phyloP scores from a whole-genome alignment of 306 rosid genomes.

The Rosa persica region DNA sequence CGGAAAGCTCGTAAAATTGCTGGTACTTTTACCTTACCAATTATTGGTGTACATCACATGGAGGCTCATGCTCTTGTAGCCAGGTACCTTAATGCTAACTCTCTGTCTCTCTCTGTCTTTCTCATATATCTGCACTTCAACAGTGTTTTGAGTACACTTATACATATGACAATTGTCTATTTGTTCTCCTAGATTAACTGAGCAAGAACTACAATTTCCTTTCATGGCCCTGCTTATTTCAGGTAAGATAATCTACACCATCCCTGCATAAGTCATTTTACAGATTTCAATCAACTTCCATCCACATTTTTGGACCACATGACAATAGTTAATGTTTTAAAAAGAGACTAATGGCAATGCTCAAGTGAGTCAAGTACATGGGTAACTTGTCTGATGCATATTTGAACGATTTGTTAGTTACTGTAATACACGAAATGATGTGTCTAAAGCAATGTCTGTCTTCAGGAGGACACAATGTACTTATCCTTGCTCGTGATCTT shows the following conservation, averaged over 20 bases:
- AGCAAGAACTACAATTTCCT: slow-evolving; percentile 81
- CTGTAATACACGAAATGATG: not conserved
- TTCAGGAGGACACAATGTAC: slow-evolving; percentile 88
- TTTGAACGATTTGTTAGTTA: not conserved
- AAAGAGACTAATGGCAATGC: not conserved
- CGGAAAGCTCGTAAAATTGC: slow-evolving; percentile 78
- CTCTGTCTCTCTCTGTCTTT: not conserved
- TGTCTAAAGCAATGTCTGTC: not conserved
- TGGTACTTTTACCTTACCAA: slow-evolving; percentile 61
- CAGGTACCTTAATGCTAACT: slow-evolving; percentile 48
- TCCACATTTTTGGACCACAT: not conserved
- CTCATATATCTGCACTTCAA: not conserved
- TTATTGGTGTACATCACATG: slow-evolving; percentile 94
- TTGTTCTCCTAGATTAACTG: slow-evolving; percentile 55
- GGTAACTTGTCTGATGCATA: not conserved
- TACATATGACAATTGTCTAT: slow-evolving; percentile 24
- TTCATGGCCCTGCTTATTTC: slow-evolving; percentile 91
- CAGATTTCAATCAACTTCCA: not conserved
- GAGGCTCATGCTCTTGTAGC: slow-evolving; percentile 99
- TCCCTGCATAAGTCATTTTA: not conserved
- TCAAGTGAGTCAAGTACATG: not conserved
- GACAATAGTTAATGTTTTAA: not conserved
- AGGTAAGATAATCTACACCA: slow-evolving; percentile 40
- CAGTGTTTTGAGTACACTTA: slow-evolving; percentile 21
- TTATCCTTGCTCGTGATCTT: slow-evolving; percentile 82